Base-by-base conservation (phyloP, 1,139 yeast genomes). In the Debaryomyces sp. region DNA sequence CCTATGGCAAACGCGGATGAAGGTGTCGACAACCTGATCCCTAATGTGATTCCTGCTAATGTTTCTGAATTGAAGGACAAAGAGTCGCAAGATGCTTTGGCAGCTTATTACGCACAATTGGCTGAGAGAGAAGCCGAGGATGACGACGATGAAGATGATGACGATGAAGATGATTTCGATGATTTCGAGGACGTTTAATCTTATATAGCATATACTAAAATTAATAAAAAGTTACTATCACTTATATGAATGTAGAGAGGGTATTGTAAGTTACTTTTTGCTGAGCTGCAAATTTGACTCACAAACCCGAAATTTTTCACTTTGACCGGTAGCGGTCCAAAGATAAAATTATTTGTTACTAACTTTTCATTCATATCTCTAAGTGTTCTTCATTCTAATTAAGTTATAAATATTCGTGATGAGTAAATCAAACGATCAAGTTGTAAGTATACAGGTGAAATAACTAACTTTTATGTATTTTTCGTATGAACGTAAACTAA, bases 41-140 rank as follows among this genome's bases (percentile, higher is more conserved):
- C 12, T 22, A 21, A 7, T 18, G 41, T 50, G 10, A 50, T 60
- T 8, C 47, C 53, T 21, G 34, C 46, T 6, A 42, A 50, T 32
- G 51, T 55, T 17, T 46, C 67, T 6, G 78, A 76, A 37, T 67
- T 76, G 51, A 77, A 77, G 54, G 86, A 82, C 50, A 78, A 76
- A 55, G 89, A 84, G 59, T 88, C 86, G 13, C 87, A 86, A 60
- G 89, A 85, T 58, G 91, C 89, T 1, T 76, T 88, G 68, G 89
- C 91, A 1, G 89, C 89, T 0, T 88, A 86, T 63, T 89, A 87
- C 63, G 89, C 87, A 5, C 84, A 84, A 56, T 76, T 86, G 63
- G 88, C 85, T 21, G 81, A 81, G 52, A 72, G 81, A 53, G 87
- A 85, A 60, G 84, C 77, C 3, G 79, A 77, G 49, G 87, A 82